phyloP scores from a whole-genome alignment of 2,329 filamentous ascomycete genomes.

The Capronia coronata region DNA sequence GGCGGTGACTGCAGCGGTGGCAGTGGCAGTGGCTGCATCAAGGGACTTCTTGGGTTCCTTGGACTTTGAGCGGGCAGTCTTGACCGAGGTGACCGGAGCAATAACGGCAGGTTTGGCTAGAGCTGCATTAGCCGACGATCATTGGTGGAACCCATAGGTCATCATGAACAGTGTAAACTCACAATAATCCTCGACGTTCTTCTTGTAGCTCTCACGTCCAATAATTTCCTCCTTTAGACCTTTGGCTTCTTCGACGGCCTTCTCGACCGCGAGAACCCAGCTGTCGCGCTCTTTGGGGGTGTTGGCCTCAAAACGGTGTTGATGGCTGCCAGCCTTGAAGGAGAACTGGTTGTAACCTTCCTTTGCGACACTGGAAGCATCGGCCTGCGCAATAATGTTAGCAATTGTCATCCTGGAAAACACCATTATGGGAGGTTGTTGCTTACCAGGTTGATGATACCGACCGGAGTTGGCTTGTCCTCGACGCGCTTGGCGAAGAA shows the following conservation, averaged over 20 bases:
- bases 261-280: slow-evolving; percentile 81
- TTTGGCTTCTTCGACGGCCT: slow-evolving; percentile 79
- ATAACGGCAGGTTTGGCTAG: slow-evolving; percentile 41
- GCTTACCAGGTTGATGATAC: slow-evolving; percentile 78
- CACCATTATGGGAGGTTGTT: slow-evolving; percentile 42
- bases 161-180: slow-evolving; percentile 34
- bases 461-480: slow-evolving; percentile 73
- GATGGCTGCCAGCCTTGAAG: slow-evolving; percentile 77
- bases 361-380: slow-evolving; percentile 64
- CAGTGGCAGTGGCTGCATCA: slow-evolving; percentile 21
- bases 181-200: slow-evolving; percentile 66
- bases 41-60: slow-evolving; percentile 33
- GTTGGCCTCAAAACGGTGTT: slow-evolving; percentile 86
- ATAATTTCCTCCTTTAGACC: slow-evolving; percentile 65
- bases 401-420: slow-evolving; percentile 25
- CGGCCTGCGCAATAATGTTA: slow-evolving; percentile 42
- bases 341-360: slow-evolving; percentile 76
- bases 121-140: slow-evolving; percentile 28
- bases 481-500: slow-evolving; percentile 79
- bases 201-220: slow-evolving; percentile 82
- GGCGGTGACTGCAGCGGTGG: slow-evolving; percentile 12
- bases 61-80: slow-evolving; percentile 32
- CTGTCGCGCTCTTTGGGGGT: slow-evolving; percentile 73
- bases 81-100: slow-evolving; percentile 31
- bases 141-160: slow-evolving; percentile 6